Evolutionary conservation across 345 rosid species (phyloP).

Genomic region (Raphanus raphanistrum): DNA sequence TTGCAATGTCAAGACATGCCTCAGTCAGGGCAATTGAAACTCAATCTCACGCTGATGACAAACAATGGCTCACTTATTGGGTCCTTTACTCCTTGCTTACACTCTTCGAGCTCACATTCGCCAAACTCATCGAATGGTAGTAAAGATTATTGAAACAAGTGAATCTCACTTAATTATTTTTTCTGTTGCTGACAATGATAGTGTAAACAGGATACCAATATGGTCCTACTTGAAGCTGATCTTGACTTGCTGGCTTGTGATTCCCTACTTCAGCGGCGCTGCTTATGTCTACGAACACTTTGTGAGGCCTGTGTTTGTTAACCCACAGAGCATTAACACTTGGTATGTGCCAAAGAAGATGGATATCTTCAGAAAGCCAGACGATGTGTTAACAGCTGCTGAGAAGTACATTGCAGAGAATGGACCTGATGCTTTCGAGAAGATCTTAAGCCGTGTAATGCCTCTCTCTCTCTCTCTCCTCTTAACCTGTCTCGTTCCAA

Average conservation of each 20-base stretch:
- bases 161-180: background rate
- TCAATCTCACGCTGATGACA: conserved; percentile 34
- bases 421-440: conserved; percentile 86
- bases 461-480: background rate
- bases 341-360: conserved; percentile 93
- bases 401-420: conserved; percentile 79
- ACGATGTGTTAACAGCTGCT: conserved; percentile 86
- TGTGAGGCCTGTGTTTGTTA: conserved; percentile 73
- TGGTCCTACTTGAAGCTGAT: conserved; percentile 83
- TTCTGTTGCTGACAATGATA: background rate
- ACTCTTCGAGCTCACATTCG: conserved; percentile 86
- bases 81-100: conserved; percentile 46
- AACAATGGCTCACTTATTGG: background rate
- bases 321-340: conserved; percentile 74
- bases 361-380: conserved; percentile 58
- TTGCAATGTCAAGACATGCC: conserved; percentile 57
- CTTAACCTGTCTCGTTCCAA: background rate
- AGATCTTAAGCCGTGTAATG: conserved; percentile 65
- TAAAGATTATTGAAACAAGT: background rate
- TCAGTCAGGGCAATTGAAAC: conserved; percentile 85
- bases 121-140: conserved; percentile 84
- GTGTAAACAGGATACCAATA: conserved; percentile 68
- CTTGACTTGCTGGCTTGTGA: conserved; percentile 90
- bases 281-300: conserved; percentile 86
- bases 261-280: conserved; percentile 95